A percentile compares a stretch with the other conserved stretches of the same genome.
phyloP scores from a whole-genome alignment of 2,329 filamentous ascomycete genomes.

The Pyrenochaeta sp. region DNA sequence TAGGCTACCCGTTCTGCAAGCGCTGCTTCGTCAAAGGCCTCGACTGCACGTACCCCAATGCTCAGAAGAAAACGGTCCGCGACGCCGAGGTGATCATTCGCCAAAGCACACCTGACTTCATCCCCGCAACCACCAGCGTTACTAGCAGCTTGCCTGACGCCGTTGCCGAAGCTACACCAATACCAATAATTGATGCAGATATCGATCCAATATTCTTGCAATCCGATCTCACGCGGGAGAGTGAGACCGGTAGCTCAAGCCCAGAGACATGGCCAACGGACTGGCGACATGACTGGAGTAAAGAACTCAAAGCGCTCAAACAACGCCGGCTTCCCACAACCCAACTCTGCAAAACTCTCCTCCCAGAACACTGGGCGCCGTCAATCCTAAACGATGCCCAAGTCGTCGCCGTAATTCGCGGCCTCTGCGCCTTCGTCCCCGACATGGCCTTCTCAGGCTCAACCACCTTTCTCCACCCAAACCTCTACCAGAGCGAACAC shows the following conservation, averaged over 20 bases:
- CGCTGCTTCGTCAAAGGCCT: slow-evolving; percentile 36
- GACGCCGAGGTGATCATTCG: slow-evolving; percentile 37
- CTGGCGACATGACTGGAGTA: slow-evolving; percentile 12
- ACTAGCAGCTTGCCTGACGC: slow-evolving; percentile 5
- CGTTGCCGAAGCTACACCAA: slow-evolving; percentile 2
- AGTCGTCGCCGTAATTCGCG: slow-evolving; percentile 17
- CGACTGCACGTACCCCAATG: slow-evolving; percentile 37
- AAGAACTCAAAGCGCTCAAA: background rate
- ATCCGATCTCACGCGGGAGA: too few species aligned
- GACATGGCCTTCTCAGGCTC: slow-evolving; percentile 31
- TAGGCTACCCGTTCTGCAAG: slow-evolving; percentile 38
- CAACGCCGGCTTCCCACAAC: slow-evolving; percentile 1
- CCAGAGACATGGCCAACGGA: slow-evolving; percentile 13
- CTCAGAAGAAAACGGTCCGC: slow-evolving; percentile 16
- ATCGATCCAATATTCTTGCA: slow-evolving; percentile 14
- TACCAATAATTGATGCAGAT: background rate
- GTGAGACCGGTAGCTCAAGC: slow-evolving; percentile 12
- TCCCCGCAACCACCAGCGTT: slow-evolving; percentile 9
- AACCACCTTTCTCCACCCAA: slow-evolving; percentile 34
- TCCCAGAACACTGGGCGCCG: slow-evolving; percentile 25
- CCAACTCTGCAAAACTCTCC: background rate
- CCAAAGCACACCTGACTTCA: slow-evolving; percentile 26
- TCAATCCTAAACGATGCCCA: slow-evolving; percentile 21
- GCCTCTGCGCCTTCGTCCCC: slow-evolving; percentile 25
- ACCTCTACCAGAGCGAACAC: slow-evolving; percentile 25